These are phyloP conservation scores for Serpula lacrymans DNA, from an alignment of 768 basidiomycete species.

Conservation along the genomic window DNA sequence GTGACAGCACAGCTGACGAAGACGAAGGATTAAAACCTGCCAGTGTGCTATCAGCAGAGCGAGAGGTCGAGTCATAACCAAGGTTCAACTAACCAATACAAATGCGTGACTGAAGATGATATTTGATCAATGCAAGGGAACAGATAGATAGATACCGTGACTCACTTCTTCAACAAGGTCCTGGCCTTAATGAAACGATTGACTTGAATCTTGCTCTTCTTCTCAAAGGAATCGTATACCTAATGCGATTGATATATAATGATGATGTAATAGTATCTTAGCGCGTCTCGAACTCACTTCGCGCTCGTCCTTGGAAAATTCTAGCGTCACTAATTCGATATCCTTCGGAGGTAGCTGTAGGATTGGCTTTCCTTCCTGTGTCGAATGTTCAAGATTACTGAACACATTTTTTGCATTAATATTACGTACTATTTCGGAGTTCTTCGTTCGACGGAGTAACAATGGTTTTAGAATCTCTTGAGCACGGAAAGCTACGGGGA, in stretches of 20 bases:
- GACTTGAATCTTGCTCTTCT: slow-evolving; percentile 47
- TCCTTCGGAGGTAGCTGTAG: slow-evolving; percentile 60
- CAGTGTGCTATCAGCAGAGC: no score
- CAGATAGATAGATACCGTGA: slow-evolving; percentile 10
- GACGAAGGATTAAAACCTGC: slow-evolving; percentile 73
- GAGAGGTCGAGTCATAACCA: not conserved
- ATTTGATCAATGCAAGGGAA: slow-evolving; percentile 2
- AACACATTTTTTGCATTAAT: not conserved
- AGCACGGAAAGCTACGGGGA: slow-evolving; percentile 47
- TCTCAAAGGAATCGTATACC: slow-evolving; percentile 60
- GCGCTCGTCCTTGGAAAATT: slow-evolving; percentile 66
- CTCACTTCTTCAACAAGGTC: slow-evolving; percentile 72
- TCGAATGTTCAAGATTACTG: not conserved
- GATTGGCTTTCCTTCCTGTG: slow-evolving; percentile 62
- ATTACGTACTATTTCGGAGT: slow-evolving; percentile 40
- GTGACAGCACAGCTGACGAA: slow-evolving; percentile 73
- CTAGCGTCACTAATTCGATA: slow-evolving; percentile 54
- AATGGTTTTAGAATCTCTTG: slow-evolving; percentile 66
- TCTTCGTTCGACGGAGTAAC: slow-evolving; percentile 72
- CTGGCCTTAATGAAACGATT: slow-evolving; percentile 59
- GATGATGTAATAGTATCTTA: not conserved
- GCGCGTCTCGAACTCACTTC: slow-evolving; percentile 39
- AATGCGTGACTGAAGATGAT: slow-evolving; percentile 37
- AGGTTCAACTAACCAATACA: slow-evolving; percentile 39
- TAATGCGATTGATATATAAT: slow-evolving; percentile 14